Percentiles rank a stretch among this genome's conserved stretches.
Conservation (phyloP, 2,329 filamentous ascomycete species). For the Emmonsiellopsis sp. region DNA sequence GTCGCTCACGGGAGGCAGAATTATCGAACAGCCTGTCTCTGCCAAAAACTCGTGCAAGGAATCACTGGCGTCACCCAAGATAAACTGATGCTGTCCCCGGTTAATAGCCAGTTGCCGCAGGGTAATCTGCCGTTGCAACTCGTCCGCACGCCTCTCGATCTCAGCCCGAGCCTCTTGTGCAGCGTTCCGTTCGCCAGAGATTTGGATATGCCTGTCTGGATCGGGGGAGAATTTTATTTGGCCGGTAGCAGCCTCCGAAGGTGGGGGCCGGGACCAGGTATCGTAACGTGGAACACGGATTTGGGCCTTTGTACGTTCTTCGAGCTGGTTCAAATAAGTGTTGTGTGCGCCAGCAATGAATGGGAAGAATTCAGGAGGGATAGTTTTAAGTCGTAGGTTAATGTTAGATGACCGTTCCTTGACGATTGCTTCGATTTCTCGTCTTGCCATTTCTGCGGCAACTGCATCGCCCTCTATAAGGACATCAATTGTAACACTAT, state of each 20-base stretch:
- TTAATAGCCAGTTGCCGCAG: conserved; percentile 74
- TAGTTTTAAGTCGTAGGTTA: conserved; percentile 68
- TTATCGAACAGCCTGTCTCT: conserved; percentile 81
- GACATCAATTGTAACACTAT: conserved; percentile 70
- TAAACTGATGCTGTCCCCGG: conserved; percentile 85
- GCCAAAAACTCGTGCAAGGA: conserved; percentile 77
- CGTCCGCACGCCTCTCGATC: conserved; percentile 67
- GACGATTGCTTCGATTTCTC: conserved; percentile 78
- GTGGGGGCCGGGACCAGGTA: conserved; percentile 58
- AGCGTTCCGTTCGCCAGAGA: conserved; percentile 75
- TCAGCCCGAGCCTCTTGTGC: conserved; percentile 71
- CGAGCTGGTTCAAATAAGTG: conserved; percentile 55
- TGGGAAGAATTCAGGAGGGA: conserved; percentile 88
- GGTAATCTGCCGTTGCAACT: conserved; percentile 66
- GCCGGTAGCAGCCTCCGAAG: conserved; percentile 53
- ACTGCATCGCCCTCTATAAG: conserved; percentile 84
- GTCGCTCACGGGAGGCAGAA: conserved; percentile 65
- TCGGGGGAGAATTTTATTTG: conserved; percentile 64
- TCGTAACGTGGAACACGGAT: conserved; percentile 76
- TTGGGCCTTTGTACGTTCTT: conserved; percentile 64
- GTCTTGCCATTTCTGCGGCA: conserved; percentile 71
- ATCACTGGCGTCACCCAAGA: conserved; percentile 74
- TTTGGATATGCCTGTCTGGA: conserved; percentile 66
- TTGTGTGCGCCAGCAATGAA: conserved; percentile 82
- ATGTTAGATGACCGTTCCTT: conserved; percentile 75